Conservation (phyloP, 169 alveolate genomes). For the Toxoplasma gondii region DNA sequence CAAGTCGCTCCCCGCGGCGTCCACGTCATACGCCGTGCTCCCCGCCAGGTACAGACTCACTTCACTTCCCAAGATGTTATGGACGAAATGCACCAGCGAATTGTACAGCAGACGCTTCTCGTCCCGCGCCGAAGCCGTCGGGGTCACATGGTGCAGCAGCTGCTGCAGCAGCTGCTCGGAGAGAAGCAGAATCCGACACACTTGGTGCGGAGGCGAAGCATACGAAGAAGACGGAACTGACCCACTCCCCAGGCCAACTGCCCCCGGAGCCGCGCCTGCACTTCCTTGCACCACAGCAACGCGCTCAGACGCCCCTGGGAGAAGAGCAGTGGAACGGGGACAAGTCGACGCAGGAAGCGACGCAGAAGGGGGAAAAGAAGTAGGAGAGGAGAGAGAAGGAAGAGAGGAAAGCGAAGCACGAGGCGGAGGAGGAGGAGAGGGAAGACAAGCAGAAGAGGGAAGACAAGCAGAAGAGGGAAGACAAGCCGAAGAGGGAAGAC, state of each 20-base stretch:
- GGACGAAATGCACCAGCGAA: conserved; percentile 68
- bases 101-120: conserved; percentile 55
- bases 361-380: background rate
- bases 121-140: conserved; percentile 50
- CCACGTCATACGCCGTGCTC: conserved; percentile 84
- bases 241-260: background rate
- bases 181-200: conserved; percentile 41
- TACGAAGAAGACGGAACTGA: background rate
- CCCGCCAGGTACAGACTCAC: conserved; percentile 78
- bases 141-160: conserved; percentile 60
- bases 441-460: background rate
- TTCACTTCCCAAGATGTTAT: conserved; percentile 72
- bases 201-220: conserved; percentile 11
- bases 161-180: conserved; percentile 64
- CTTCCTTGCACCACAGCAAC: background rate
- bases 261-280: conserved; percentile 1
- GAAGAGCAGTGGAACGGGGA: conserved; percentile 1
- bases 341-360: background rate
- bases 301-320: background rate
- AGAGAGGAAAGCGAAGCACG: conserved; percentile 1
- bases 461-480: background rate
- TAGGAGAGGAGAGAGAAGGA: background rate
- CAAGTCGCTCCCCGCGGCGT: conserved; percentile 79
- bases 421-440: background rate
- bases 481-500: background rate